Evolutionary conservation across 2,329 filamentous ascomycete genomes (phyloP).

Genomic region (Paramyrothecium roridum): DNA sequence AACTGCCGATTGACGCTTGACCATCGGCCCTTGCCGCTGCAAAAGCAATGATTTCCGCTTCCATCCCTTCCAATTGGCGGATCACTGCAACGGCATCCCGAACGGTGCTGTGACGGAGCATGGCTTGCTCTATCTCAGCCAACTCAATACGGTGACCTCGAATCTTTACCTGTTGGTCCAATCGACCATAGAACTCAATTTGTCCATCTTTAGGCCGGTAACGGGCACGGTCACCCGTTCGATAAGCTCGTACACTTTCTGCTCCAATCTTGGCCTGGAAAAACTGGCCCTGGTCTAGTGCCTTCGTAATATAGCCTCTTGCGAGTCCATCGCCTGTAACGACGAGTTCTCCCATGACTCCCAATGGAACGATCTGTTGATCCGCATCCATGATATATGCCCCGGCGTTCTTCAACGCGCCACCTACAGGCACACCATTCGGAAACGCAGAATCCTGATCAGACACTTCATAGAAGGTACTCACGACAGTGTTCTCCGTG

Average conservation of each 20-base stretch:
- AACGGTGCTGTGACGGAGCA: constrained; percentile 10
- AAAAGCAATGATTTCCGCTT: constrained; percentile 7
- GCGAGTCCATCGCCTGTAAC: constrained; percentile 14
- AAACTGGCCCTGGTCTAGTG: constrained; percentile 7
- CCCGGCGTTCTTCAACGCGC: constrained; percentile 12
- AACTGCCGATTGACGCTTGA: too few species aligned
- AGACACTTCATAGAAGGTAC: constrained; percentile 2
- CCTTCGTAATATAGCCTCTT: constrained; percentile 7
- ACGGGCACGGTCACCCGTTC: constrained; percentile 44
- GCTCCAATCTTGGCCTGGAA: constrained; percentile 6
- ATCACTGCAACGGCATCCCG: constrained; percentile 14
- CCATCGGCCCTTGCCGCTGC: too few species aligned
- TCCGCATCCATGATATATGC: constrained; percentile 18
- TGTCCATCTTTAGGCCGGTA: constrained; percentile 33
- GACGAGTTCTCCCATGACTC: constrained; percentile 22
- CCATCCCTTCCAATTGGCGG: not conserved
- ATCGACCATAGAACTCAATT: constrained; percentile 45
- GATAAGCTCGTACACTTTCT: constrained; percentile 27
- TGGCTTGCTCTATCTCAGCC: constrained; percentile 16
- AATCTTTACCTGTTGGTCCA: constrained; percentile 57
- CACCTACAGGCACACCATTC: constrained; percentile 14
- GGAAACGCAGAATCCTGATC: constrained; percentile 1
- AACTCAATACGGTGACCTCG: constrained; percentile 56
- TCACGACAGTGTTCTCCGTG: constrained; percentile 11
- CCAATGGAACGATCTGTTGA: constrained; percentile 16